phyloP scores from a whole-genome alignment of 148 eudicot species.

The Cornus controversa region DNA sequence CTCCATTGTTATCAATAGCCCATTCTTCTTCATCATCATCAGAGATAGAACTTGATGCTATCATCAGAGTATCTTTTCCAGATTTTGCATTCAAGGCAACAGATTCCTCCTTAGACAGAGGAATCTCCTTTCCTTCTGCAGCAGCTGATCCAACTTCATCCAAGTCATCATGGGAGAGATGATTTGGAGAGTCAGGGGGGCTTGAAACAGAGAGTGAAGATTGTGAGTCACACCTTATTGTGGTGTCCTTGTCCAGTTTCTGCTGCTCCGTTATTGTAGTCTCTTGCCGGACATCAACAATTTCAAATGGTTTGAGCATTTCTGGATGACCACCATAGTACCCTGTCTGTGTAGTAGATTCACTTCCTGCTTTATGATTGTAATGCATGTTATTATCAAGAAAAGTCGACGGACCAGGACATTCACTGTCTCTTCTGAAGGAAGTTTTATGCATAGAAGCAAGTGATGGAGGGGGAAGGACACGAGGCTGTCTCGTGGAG shows the following conservation, averaged over 20 bases:
- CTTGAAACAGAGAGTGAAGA: constrained; percentile 92
- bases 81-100: constrained; percentile 28
- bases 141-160: constrained; percentile 65
- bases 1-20: constrained; percentile 61
- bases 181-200: constrained; percentile 85
- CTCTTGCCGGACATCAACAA: constrained; percentile 35
- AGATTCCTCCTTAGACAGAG: constrained; percentile 35
- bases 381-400: constrained; percentile 32
- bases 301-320: constrained; percentile 36
- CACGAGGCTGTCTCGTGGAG: constrained; percentile 89
- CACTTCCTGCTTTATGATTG: constrained; percentile 35
- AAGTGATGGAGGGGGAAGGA: constrained; percentile 83
- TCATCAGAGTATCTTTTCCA: constrained; percentile 26
- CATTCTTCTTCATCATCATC: constrained; percentile 89
- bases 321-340: constrained; percentile 43
- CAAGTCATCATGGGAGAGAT: constrained; percentile 86
- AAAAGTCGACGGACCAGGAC: constrained; percentile 49
- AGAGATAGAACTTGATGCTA: constrained; percentile 44
- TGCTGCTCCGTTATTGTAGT: constrained; percentile 35
- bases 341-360: constrained; percentile 30
- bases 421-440: constrained; percentile 49
- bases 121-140: constrained; percentile 39
- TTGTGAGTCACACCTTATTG: constrained; percentile 75
- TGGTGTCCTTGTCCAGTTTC: constrained; percentile 35
- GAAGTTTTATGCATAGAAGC: constrained; percentile 47